Evolutionary conservation across 441 rosid species (phyloP).

Genomic region (Erodium moschatum): DNA sequence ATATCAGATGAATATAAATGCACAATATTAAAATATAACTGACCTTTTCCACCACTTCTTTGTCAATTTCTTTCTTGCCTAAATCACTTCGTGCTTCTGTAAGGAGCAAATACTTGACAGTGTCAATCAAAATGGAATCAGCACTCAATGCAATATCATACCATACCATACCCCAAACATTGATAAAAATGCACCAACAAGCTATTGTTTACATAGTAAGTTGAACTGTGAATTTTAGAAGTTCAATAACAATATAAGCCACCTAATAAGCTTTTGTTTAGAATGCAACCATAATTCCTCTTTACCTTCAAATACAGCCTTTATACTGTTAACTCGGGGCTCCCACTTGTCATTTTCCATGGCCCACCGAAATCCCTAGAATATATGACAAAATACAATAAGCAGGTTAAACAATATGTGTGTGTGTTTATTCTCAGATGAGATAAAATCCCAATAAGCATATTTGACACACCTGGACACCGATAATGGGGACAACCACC

Average conservation of each 20-base stretch:
- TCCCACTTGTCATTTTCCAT: constrained; percentile 75
- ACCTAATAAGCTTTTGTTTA: neutral
- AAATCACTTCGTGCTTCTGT: constrained; percentile 65
- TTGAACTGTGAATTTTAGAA: neutral
- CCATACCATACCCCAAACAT: neutral
- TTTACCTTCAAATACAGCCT: constrained; percentile 76
- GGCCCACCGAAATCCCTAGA: constrained; percentile 87
- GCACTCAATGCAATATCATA: neutral
- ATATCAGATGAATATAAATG: constrained; percentile 7
- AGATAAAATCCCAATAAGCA: too few relatives aligned
- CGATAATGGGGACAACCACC: constrained; percentile 65
- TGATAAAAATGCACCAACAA: neutral
- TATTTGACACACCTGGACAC: constrained; percentile 58
- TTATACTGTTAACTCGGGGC: constrained; percentile 69
- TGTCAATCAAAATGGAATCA: neutral
- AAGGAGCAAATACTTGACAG: constrained; percentile 14
- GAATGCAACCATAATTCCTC: neutral
- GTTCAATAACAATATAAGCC: neutral
- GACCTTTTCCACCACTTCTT: constrained; percentile 81
- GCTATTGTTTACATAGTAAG: neutral
- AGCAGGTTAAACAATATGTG: neutral
- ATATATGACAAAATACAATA: constrained; percentile 14
- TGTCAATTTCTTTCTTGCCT: constrained; percentile 58
- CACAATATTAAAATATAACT: constrained; percentile 15
- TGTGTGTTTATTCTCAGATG: too few relatives aligned